Evolutionary conservation across 176 grass and related monocot species (phyloP).

Genomic region (Metroxylon sagu): DNA sequence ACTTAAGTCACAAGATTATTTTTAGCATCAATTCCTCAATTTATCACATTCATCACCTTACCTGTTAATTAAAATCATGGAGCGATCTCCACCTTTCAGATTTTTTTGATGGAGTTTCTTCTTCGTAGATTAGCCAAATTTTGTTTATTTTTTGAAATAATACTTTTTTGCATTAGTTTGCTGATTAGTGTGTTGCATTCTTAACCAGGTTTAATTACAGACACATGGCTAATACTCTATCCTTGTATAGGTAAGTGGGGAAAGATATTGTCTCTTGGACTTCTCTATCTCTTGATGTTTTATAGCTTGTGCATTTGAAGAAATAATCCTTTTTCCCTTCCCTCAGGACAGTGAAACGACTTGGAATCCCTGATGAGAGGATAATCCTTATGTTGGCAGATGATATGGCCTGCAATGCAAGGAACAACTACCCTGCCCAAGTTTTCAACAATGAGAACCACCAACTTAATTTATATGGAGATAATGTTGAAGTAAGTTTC

Average conservation of each 20-base stretch:
- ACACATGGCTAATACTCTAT: slow-evolving; percentile 95
- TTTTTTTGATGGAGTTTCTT: too few species aligned
- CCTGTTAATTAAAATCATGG: too few species aligned
- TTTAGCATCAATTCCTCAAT: too few species aligned
- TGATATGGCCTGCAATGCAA: slow-evolving; percentile 91
- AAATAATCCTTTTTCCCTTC: slow-evolving; percentile 1
- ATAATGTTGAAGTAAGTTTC: slow-evolving; percentile 84
- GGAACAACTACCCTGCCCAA: slow-evolving; percentile 94
- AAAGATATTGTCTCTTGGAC: not conserved
- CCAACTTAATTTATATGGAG: slow-evolving; percentile 86
- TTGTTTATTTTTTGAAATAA: not conserved
- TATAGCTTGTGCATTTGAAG: slow-evolving; percentile 1
- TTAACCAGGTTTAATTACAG: slow-evolving; percentile 90
- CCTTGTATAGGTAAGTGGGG: slow-evolving; percentile 63
- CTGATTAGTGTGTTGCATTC: slow-evolving; percentile 1
- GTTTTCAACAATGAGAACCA: slow-evolving; percentile 99
- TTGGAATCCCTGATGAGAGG: slow-evolving; percentile 90
- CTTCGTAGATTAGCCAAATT: not conserved
- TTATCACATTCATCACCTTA: too few species aligned
- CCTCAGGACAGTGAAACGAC: slow-evolving; percentile 79
- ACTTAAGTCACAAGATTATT: too few species aligned
- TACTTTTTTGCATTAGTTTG: not conserved
- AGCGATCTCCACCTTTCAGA: too few species aligned
- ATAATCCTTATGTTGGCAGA: slow-evolving; percentile 99
- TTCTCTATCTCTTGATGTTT: slow-evolving; percentile 4